Evolutionary conservation across 2,329 filamentous ascomycete species (phyloP).

Genomic region (Ceratocystis destructans): DNA sequence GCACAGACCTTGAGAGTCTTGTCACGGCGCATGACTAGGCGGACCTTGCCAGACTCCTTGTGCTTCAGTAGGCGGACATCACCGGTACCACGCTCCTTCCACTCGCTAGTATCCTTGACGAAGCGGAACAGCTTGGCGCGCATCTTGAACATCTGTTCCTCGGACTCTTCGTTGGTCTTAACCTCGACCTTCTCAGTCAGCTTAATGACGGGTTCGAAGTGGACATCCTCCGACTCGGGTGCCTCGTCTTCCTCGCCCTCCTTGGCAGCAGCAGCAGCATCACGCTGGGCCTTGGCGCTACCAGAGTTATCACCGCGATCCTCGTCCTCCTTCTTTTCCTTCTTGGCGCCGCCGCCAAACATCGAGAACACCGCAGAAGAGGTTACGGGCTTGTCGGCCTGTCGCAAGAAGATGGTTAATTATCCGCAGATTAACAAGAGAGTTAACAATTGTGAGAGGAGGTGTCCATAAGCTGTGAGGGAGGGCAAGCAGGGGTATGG

Average conservation of each 20-base stretch:
- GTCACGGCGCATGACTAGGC: conserved; percentile 95
- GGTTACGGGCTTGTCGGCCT: conserved; percentile 32
- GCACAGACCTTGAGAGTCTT: conserved; percentile 99
- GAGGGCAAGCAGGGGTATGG: neutral
- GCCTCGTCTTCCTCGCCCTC: conserved; percentile 54
- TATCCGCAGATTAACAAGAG: neutral
- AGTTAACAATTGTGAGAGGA: no score
- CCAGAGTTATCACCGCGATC: conserved; percentile 78
- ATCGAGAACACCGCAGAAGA: conserved; percentile 78
- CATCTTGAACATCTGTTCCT: conserved; percentile 99
- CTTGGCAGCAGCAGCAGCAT: conserved; percentile 42
- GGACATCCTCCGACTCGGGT: conserved; percentile 79
- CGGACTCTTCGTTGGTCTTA: conserved; percentile 95
- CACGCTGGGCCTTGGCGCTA: conserved; percentile 66
- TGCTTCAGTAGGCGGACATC: conserved; percentile 96
- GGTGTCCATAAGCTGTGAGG: neutral
- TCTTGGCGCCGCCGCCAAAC: conserved; percentile 96
- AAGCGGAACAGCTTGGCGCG: conserved; percentile 99
- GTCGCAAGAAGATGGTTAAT: neutral
- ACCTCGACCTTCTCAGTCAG: conserved; percentile 93
- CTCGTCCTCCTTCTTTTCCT: conserved; percentile 81
- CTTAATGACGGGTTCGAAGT: conserved; percentile 94
- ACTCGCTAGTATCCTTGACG: conserved; percentile 78
- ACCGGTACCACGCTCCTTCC: conserved; percentile 98
- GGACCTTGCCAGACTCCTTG: conserved; percentile 95